Base-by-base conservation (phyloP, 1,284 basidiomycete species). In the Ustilago shanxiensis region DNA sequence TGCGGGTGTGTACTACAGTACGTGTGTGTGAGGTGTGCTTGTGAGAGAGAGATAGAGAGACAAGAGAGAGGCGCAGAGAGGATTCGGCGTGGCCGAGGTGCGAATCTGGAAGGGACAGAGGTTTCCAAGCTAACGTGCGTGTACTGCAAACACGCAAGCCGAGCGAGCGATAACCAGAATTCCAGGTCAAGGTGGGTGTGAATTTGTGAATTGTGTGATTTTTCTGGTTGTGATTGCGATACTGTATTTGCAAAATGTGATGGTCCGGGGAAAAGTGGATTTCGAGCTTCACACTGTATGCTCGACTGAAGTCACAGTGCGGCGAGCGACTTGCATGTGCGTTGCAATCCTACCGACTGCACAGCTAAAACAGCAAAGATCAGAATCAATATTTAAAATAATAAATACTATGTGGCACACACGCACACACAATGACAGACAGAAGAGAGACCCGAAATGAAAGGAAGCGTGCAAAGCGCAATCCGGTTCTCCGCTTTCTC, bases 61-160 rank as follows among this genome's bases (percentile, higher is more conserved):
- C 11, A 14, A 37, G 35, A 37, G 35, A 37, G 35, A 9, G n/a
- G 35, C 35, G 35, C 7, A 37, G 16, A 18, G 20, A 18, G 24
- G 14, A n/a, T 29, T 52, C 20, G 49, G 59, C 59, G 50, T 60
- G 49, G 51, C 60, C 60, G 29, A 61, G 28, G 39, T 53, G 51
- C 11, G 44, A 35, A 35, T n/a, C 29, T 18, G 20, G 24, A 16
- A 9, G 35, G 35, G 14, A 37, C 8, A 16, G 9, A 3, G 31
- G 14, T 37, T 37, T 37, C 3, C 9, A 14, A 8, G 8, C 13
- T 8, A 49, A n/a, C 35, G 22, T 37, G 24, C 14, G n/a, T 44
- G 41, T 2, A 20, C 20, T 44, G 41, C 41, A 44, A 44, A 24
- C 11, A 41, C 35, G n/a, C 35, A 55, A 39, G 22, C 28, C 11